Percentiles rank a stretch among this genome's conserved stretches.
Conservation (phyloP, 2,329 filamentous ascomycete species). For the Ceratocystis eucalypticola region DNA sequence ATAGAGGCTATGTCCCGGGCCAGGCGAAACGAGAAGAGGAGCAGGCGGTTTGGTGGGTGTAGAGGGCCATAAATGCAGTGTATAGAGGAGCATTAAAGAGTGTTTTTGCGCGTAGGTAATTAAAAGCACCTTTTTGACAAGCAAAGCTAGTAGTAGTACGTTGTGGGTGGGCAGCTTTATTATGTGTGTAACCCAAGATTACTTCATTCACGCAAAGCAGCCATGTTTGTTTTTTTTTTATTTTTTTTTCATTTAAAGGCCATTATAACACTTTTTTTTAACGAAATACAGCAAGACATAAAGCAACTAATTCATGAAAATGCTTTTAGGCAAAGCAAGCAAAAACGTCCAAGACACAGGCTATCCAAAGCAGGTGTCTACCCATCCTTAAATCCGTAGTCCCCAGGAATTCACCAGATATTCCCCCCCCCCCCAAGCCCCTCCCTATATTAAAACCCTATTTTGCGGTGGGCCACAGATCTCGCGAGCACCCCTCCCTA, state of each 20-base stretch:
- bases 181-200: background rate
- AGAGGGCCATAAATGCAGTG: background rate
- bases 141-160: background rate
- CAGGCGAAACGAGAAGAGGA: slow-evolving; percentile 10
- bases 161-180: background rate
- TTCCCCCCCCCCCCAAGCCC: background rate
- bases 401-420: background rate
- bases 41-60: slow-evolving; percentile 17
- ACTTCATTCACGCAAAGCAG: no score
- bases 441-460: background rate
- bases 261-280: background rate
- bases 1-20: slow-evolving; percentile 68
- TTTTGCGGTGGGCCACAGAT: background rate
- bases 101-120: background rate
- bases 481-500: slow-evolving; percentile 24
- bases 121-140: background rate
- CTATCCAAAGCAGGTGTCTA: slow-evolving; percentile 11
- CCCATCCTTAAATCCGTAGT: background rate
- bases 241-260: background rate
- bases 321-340: background rate
- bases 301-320: background rate
- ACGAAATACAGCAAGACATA: background rate
- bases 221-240: no score
- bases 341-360: background rate
- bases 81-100: no score